Percentiles rank a stretch among this genome's conserved stretches.
Conservation (phyloP, 768 basidiomycete genomes). For the Termitomyces sp. region DNA sequence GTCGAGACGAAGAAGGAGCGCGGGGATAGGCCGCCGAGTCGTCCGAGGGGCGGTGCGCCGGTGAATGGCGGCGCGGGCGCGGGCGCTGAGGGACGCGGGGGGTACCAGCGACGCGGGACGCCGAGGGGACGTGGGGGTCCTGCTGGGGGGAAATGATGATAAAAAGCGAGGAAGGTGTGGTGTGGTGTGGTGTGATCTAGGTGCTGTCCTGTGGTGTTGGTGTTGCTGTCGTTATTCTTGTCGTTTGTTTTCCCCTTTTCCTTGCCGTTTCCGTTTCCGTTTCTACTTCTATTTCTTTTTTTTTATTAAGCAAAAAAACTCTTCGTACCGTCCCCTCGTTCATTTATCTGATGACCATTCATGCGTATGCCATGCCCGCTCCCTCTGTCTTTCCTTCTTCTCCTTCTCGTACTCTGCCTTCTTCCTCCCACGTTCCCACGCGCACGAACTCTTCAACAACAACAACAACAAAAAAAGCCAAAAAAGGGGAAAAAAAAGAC, state of each 20-base stretch:
- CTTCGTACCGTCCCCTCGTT: neutral
- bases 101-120: slow-evolving; percentile 15
- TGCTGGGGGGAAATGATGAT: slow-evolving; percentile 21
- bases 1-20: slow-evolving; percentile 93
- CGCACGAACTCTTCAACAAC: no score
- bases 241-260: neutral
- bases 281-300: no score
- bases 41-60: slow-evolving; percentile 62
- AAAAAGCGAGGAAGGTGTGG: neutral
- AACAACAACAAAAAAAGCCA: no score
- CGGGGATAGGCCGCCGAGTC: slow-evolving; percentile 66
- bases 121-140: slow-evolving; percentile 31
- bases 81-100: slow-evolving; percentile 20
- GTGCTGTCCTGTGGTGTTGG: neutral
- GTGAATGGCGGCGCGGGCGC: slow-evolving; percentile 43
- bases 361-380: neutral
- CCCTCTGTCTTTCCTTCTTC: neutral
- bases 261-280: no score
- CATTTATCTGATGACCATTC: neutral
- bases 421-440: no score
- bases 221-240: neutral
- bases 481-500: no score
- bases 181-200: slow-evolving; percentile 9
- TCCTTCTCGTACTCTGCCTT: no score
- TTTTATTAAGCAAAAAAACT: no score